phyloP scores from a whole-genome alignment of 108 stramenopile species.

The Pseudonitzschia multiseries region DNA sequence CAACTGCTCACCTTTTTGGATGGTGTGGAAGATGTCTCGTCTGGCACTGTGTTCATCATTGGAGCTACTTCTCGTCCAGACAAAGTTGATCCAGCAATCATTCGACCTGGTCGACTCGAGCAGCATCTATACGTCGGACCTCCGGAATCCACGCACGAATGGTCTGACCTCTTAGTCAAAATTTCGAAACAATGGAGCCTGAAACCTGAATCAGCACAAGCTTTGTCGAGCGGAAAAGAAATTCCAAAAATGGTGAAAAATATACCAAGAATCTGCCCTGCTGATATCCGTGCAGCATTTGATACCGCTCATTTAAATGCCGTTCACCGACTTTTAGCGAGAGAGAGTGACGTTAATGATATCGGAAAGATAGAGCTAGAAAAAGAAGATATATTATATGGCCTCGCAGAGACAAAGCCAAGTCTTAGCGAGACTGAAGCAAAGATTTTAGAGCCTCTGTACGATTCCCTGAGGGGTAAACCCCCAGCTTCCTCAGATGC shows the following conservation, averaged over 20 bases:
- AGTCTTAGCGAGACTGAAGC: conserved; percentile 25
- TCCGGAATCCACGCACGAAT: conserved; percentile 61
- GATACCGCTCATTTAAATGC: conserved; percentile 77
- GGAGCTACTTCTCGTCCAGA: conserved; percentile 94
- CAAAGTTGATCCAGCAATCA: conserved; percentile 91
- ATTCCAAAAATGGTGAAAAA: not conserved
- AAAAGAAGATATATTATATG: conserved; percentile 19
- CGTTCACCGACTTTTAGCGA: conserved; percentile 47
- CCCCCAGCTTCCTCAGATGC: not conserved
- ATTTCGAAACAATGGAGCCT: conserved; percentile 51
- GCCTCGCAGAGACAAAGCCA: conserved; percentile 17
- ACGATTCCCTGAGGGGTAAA: conserved; percentile 14
- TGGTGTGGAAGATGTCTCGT: conserved; percentile 79
- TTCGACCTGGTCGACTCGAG: conserved; percentile 94
- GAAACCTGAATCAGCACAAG: conserved; percentile 32
- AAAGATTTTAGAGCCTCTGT: conserved; percentile 14
- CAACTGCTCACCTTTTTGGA: conserved; percentile 97
- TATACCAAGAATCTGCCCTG: conserved; percentile 48
- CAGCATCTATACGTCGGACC: conserved; percentile 86
- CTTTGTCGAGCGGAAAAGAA: conserved; percentile 27
- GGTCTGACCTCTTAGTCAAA: conserved; percentile 58
- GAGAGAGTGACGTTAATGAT: conserved; percentile 1
- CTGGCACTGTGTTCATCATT: conserved; percentile 77
- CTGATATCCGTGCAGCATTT: conserved; percentile 79
- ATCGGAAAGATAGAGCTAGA: conserved; percentile 25